Evolutionary conservation across 1,284 basidiomycete species (phyloP), one percentile per base, ranked within the genome.

Genomic region (Pterulicium gracile): DNA sequence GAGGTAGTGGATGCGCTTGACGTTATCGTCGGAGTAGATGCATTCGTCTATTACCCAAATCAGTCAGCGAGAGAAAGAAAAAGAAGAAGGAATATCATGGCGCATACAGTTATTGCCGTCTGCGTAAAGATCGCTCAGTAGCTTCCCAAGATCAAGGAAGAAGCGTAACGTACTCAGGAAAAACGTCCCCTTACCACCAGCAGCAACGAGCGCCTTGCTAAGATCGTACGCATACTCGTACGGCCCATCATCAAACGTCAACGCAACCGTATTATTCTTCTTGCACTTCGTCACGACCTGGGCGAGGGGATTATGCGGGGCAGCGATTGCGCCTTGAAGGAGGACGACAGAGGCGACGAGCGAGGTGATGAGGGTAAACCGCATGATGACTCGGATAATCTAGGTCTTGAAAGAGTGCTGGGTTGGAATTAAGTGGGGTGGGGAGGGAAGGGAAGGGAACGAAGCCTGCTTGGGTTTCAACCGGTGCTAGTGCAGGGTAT

Each of bases 171-270:
- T 58, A 76, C 60, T 77, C 54, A 72, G 61, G 57, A 78, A 79
- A 59, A 78, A 79, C 1, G 75, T 78, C 3, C 67, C 75, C 44
- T 67, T 70, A 14, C 61, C 67, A 13, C 62, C 64, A n/a, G 58
- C 59, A 2, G 53, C 58, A 4, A 60, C 57, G 24, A 77, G 56
- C 4, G 59, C 54, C 18, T 66, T 61, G 46, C 61, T 62, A 42
- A 75, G 60, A 45, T 73, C 64, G 13, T 58, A 52, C 27, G 27
- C 27, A 32, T 32, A 32, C 7, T 10, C 27, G 10, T n/a, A 32
- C 10, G 27, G 27, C 7, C 39, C 39, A 19, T 41, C 39, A 20
- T 41, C 39, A 15, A 41, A 41, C 7, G 39, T 41, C 7, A 41
- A 10, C 7, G 39, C 39, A 41, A 41, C 39, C 7, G 39, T 41